Conservation (phyloP, 1,139 yeast species). For the Geotrichum fermentans region DNA sequence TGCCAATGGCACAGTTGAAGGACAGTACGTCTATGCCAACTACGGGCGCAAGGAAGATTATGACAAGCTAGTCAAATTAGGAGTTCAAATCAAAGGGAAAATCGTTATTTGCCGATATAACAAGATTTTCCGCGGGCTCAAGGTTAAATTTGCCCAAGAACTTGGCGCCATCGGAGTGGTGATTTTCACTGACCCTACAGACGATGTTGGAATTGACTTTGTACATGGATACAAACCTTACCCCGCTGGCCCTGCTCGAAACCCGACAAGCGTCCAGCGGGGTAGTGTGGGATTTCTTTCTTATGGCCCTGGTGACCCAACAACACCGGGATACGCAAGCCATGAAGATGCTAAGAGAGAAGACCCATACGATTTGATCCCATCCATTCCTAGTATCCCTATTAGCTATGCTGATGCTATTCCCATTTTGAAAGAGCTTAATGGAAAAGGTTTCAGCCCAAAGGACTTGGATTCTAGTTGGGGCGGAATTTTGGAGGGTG, state of each 20-base stretch:
- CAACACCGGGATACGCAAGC: conserved; percentile 78
- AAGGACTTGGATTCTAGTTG: conserved; percentile 40
- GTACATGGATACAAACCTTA: conserved; percentile 52
- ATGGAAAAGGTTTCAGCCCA: conserved; percentile 49
- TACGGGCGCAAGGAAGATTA: conserved; percentile 57
- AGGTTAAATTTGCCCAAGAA: conserved; percentile 64
- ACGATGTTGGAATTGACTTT: conserved; percentile 49
- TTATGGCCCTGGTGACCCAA: conserved; percentile 79
- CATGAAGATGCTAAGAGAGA: conserved; percentile 45
- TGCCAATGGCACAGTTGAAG: conserved; percentile 61
- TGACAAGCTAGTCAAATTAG: conserved; percentile 41
- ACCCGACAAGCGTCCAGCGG: conserved; percentile 68
- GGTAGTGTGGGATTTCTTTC: conserved; percentile 81
- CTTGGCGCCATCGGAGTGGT: conserved; percentile 57
- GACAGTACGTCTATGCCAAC: conserved; percentile 53
- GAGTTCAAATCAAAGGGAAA: conserved; percentile 48
- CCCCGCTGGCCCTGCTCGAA: conserved; percentile 65
- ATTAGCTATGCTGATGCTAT: conserved; percentile 53
- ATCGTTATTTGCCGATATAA: conserved; percentile 61
- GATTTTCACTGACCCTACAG: conserved; percentile 60
- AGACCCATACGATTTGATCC: conserved; percentile 49
- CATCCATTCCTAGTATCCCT: conserved; percentile 61
- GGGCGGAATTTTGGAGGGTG: conserved; percentile 47
- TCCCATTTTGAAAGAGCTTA: conserved; percentile 51
- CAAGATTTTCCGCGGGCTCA: conserved; percentile 55